Conservation (phyloP, 2,329 filamentous ascomycete species). For the Hypoxylon rubiginosum region DNA sequence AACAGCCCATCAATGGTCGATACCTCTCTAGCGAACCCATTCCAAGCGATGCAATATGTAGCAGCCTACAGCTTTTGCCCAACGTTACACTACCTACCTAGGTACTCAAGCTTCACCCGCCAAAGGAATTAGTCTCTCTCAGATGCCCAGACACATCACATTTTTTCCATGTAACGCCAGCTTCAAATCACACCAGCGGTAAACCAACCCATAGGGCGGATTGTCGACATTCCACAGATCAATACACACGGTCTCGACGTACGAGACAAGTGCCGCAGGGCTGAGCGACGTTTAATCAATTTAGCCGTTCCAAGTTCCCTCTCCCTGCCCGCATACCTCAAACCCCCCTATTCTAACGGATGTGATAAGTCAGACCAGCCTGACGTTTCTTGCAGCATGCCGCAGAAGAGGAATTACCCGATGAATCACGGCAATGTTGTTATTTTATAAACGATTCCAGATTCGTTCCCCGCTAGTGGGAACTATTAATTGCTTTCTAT, state of each 20-base stretch:
- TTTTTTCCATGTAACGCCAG: conserved; percentile 26
- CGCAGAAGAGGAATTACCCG: conserved; percentile 13
- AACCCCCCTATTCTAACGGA: conserved; percentile 10
- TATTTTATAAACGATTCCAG: background rate
- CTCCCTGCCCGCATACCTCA: conserved; percentile 9
- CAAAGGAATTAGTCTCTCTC: conserved; percentile 11
- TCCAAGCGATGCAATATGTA: conserved; percentile 34
- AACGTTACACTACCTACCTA: conserved; percentile 35
- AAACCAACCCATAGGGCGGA: conserved; percentile 28
- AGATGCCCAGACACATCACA: conserved; percentile 22
- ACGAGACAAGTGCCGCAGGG: conserved; percentile 6
- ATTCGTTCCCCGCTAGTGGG: conserved; percentile 5
- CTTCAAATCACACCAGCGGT: conserved; percentile 16
- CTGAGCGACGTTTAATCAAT: conserved; percentile 19
- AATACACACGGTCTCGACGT: conserved; percentile 8
- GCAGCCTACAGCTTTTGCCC: conserved; percentile 22
- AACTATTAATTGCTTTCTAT: background rate
- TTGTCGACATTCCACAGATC: conserved; percentile 23
- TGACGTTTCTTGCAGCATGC: conserved; percentile 12
- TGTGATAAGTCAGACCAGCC: conserved; percentile 24
- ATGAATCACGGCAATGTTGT: conserved; percentile 8
- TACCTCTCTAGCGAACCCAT: conserved; percentile 22
- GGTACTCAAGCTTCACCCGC: conserved; percentile 10
- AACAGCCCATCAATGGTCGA: conserved; percentile 18
- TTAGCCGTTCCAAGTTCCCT: conserved; percentile 33